These are phyloP conservation scores for Esteya vermicola DNA, from an alignment of 2,329 filamentous ascomycete species.

Conservation along the genomic window DNA sequence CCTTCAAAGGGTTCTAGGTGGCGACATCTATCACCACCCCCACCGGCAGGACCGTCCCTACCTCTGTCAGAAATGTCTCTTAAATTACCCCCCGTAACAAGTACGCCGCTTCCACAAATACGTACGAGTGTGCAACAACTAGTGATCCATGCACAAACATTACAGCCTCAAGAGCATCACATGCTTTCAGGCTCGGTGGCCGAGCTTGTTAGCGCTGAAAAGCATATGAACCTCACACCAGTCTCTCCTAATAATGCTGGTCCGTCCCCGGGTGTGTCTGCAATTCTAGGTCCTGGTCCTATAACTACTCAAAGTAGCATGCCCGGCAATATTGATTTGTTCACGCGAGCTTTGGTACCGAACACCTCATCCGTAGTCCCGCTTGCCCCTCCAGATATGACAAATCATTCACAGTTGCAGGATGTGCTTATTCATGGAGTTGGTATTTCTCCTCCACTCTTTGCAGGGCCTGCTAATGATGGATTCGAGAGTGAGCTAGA, in stretches of 20 bases:
- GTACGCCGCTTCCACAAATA: too few species aligned
- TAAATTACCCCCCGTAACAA: too few species aligned
- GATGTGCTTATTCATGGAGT: too few species aligned
- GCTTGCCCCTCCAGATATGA: not conserved
- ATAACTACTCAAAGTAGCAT: too few species aligned
- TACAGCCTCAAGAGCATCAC: too few species aligned
- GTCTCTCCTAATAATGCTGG: not conserved
- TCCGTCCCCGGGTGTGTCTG: not conserved
- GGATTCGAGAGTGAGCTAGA: slow-evolving; percentile 32
- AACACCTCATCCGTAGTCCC: not conserved
- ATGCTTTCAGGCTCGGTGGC: not conserved
- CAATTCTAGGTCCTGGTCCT: not conserved
- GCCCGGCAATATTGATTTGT: slow-evolving; percentile 20
- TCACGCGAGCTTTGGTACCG: slow-evolving; percentile 21
- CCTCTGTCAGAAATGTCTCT: too few species aligned
- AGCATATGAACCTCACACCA: too few species aligned
- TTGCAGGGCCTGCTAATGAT: slow-evolving; percentile 17
- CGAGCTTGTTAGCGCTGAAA: not conserved
- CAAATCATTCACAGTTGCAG: too few species aligned
- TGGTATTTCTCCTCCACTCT: slow-evolving; percentile 1
- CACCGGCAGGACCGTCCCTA: not conserved
- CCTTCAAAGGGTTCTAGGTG: too few species aligned
- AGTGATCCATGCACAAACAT: not conserved
- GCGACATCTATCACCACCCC: not conserved
- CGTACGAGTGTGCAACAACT: too few species aligned